These are phyloP conservation scores for Mortierella alpina DNA, from an alignment of 192 early-diverging fungal species.

Conservation along the genomic window DNA sequence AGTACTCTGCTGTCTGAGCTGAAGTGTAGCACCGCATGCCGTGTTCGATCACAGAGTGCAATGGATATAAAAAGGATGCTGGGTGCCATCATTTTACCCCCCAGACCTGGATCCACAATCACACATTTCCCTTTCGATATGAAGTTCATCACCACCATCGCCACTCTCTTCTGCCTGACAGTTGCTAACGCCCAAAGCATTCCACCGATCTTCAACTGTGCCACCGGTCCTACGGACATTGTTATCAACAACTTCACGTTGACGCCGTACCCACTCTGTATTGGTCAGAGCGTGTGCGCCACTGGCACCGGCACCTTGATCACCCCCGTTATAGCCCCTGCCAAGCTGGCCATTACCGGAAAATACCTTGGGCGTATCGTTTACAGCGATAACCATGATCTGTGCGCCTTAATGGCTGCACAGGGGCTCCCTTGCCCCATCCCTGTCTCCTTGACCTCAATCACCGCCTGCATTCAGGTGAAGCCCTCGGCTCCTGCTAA, in stretches of 20 bases:
- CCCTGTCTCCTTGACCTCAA: conserved; percentile 21
- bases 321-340: conserved; percentile 8
- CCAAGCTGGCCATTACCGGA: conserved; percentile 15
- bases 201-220: conserved; percentile 19
- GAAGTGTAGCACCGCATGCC: too few species aligned
- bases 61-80: neutral
- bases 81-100: neutral
- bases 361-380: conserved; percentile 16
- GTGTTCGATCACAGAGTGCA: neutral
- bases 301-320: conserved; percentile 11
- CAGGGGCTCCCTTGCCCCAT: conserved; percentile 22
- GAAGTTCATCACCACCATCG: conserved; percentile 37
- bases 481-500: conserved; percentile 25
- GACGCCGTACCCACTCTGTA: conserved; percentile 25
- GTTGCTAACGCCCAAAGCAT: conserved; percentile 4
- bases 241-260: conserved; percentile 17
- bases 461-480: conserved; percentile 28
- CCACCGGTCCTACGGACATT: conserved; percentile 8
- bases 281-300: conserved; percentile 11
- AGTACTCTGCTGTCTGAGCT: too few species aligned
- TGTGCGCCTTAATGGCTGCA: conserved; percentile 12
- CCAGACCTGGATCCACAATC: neutral
- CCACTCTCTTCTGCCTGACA: conserved; percentile 6
- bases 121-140: conserved; percentile 1
- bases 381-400: conserved; percentile 27